Base-by-base conservation (phyloP, 345 rosid species). In the Luvunga scandens region DNA sequence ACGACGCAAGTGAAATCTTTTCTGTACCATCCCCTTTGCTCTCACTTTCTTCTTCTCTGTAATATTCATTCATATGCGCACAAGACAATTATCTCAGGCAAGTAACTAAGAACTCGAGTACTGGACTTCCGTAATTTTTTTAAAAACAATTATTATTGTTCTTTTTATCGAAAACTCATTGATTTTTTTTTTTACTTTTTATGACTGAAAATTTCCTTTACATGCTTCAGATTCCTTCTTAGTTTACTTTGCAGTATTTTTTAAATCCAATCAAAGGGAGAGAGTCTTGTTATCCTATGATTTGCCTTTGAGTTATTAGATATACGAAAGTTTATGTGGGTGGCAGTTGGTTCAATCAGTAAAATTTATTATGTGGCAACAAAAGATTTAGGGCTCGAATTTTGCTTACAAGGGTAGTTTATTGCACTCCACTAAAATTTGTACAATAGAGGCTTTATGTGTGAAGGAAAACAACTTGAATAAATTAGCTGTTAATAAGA, bases 171-270 rank as follows among this genome's bases (percentile, higher is more conserved):
- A 45, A 45, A 45, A 14, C 18, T 45, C 50, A 45, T 12, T 45
- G 50, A 3, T 68, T 39, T 2, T 7, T 22, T 5, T 14, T 69
- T 13, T 55, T 72, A 2, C 0, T 36, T 12, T 38, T 38, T 38
- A 38, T 36, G 39, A 67, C 60, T 62, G 38, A 77, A 45, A 45
- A 73, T 55, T 53, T 74, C 71, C 57, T 84, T 79, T 55, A 74
- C 56, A 31, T 82, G 82, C 45, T 80, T 81, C 83, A 87, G 89
- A 82, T 79, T 56, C 64, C 71, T 55, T 53, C 65, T 61, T 66
- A 12, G 48, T 30, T 21, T 38, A 53, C 73, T 79, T 36, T 38
- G 73, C 34, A 36, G 50, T 45, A 48, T 14, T 60, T 55, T 56
- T 73, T 36, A 31, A 59, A 45, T 75, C 22, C 56, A 16, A 50